These are phyloP conservation scores for Corchorus capsularis DNA, from an alignment of 345 rosid genomes.

Conservation along the genomic window DNA sequence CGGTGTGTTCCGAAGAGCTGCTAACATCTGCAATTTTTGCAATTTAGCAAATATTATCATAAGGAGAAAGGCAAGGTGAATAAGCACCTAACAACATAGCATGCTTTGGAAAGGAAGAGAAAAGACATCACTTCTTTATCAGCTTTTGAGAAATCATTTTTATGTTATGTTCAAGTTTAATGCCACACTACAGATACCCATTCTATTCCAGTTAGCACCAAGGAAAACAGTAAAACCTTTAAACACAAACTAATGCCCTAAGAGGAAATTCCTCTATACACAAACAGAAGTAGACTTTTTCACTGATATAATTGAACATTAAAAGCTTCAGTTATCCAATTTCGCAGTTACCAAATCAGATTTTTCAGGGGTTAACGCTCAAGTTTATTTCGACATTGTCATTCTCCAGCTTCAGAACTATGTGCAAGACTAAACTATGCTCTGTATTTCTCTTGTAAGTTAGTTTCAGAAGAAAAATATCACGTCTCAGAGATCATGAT, in stretches of 20 bases:
- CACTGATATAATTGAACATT: no score
- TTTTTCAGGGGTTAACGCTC: background rate
- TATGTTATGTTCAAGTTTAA: no score
- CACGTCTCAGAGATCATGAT: background rate
- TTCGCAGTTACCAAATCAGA: no score
- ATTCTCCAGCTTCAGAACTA: background rate
- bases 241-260: no score
- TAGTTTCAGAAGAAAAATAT: background rate
- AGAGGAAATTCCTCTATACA: no score
- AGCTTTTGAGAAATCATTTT: background rate
- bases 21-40: slow-evolving; percentile 63
- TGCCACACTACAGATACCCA: no score
- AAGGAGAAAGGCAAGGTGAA: slow-evolving; percentile 3
- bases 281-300: no score
- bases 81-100: background rate
- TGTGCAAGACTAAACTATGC: no score
- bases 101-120: background rate
- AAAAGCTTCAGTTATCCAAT: no score
- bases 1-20: slow-evolving; percentile 66
- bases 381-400: background rate
- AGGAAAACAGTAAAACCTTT: no score
- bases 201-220: no score
- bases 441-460: no score
- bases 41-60: background rate
- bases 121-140: background rate